These are phyloP conservation scores for Lepidium campestre DNA, from an alignment of 441 rosid genomes.

Conservation along the genomic window DNA sequence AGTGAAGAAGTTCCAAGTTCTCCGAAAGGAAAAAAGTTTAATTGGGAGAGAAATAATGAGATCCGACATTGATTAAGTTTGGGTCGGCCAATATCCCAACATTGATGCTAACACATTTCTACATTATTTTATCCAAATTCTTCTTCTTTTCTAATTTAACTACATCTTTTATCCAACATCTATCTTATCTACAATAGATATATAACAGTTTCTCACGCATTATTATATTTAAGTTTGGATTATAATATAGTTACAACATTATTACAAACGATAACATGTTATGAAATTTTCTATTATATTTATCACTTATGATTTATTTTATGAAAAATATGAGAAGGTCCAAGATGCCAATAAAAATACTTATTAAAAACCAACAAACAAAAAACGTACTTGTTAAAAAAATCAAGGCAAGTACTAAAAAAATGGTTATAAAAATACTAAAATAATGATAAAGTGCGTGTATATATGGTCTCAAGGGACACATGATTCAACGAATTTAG, in stretches of 20 bases:
- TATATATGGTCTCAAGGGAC: not conserved
- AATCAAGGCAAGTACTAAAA: not conserved
- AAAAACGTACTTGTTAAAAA: not conserved
- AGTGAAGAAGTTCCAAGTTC: not conserved
- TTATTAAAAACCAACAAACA: not conserved
- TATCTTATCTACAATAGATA: not conserved
- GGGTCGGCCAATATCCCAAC: constrained; percentile 31
- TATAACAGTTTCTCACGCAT: not conserved
- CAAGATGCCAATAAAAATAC: not conserved
- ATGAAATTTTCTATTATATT: no score
- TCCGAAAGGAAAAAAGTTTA: not conserved
- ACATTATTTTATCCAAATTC: not conserved
- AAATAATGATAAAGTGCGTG: not conserved
- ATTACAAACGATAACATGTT: not conserved
- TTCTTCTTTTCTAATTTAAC: not conserved
- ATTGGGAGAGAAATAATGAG: constrained; percentile 8
- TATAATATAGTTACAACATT: not conserved
- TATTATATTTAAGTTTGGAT: not conserved
- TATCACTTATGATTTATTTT: no score
- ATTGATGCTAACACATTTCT: constrained; percentile 17
- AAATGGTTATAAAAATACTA: not conserved
- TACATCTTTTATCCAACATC: not conserved
- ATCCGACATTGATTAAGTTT: constrained; percentile 20
- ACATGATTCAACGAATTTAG: constrained; percentile 22
- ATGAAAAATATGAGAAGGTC: no score